Evolutionary conservation across 768 basidiomycete species (phyloP).

Genomic region (Pleurotus eryngii): DNA sequence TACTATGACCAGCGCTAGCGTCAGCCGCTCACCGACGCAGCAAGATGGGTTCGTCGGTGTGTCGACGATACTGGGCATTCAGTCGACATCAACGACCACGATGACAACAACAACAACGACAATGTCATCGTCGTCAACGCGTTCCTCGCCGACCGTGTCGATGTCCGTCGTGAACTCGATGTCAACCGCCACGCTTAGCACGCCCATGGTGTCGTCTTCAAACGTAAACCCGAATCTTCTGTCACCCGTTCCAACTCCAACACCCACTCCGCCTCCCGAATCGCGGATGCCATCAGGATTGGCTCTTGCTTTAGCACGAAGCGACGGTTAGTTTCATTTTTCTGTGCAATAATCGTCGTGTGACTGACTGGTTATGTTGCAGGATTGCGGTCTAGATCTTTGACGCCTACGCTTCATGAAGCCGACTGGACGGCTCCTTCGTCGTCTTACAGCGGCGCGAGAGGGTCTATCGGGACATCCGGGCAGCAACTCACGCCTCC

Average conservation of each 20-base stretch:
- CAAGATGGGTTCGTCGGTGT: not conserved
- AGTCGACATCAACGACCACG: not conserved
- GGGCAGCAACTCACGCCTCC: conserved; percentile 6
- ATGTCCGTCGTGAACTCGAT: too few relatives aligned
- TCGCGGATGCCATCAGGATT: not conserved
- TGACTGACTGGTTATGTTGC: not conserved
- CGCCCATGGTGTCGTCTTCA: not conserved
- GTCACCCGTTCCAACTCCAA: not conserved
- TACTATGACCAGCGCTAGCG: not conserved
- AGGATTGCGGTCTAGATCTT: not conserved
- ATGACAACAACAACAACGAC: not conserved
- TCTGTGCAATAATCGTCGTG: not conserved
- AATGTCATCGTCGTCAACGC: not conserved
- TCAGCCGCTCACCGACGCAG: not conserved
- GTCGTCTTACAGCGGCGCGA: too few relatives aligned
- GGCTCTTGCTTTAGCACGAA: not conserved
- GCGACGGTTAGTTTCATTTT: not conserved
- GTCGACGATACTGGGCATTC: not conserved
- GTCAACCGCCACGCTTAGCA: not conserved
- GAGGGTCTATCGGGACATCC: not conserved
- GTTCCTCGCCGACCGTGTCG: not conserved
- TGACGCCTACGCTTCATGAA: not conserved
- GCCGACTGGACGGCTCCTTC: not conserved
- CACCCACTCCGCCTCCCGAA: not conserved
- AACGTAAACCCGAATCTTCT: not conserved